Base-by-base conservation (phyloP, 768 basidiomycete species). In the Postia placenta region DNA sequence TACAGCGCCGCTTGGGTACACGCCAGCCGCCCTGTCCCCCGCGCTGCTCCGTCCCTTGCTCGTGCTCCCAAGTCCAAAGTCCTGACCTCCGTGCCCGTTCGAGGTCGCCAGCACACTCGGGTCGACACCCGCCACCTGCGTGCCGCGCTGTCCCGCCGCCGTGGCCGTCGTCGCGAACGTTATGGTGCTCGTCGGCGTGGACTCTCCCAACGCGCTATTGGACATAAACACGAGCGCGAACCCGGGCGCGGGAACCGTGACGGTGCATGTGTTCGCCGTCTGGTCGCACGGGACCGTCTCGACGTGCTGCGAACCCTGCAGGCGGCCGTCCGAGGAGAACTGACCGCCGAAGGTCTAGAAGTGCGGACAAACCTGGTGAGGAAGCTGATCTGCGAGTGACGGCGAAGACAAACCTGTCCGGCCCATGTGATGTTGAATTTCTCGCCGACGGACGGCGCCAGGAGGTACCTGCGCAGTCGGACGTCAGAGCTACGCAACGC, bases 221-320 rank as follows among this genome's bases (percentile, higher is more conserved):
- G 68, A 74, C 37, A 92, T 68, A 72, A 87, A 90, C 50, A 92
- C 85, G 37, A 92, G 71, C 2, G 87, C 87, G 54, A 85, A 80
- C 26, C 79, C 79, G 0, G 90, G 88, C 1, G 87, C 84, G 33
- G 77, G 74, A 37, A 91, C 78, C 7, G 71, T 72, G 43, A 91
- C 69, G 24, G 63, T 54, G 64, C 88, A 91, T 0, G 69, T 68
- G 56, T 78, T 76, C 49, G 68, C 66, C 6, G 61, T 60, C 36
- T 69, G 65, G 42, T 69, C 63, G 55, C 74, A 76, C 0, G 55
- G 43, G 26, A 75, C 63, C 2, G 65, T 69, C 12, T 62, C 45
- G 4, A 72, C 69, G n/a, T 48, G 40, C 33, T 62, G 53, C 5
- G 56, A 51, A 42, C 70, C 70, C 36, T 63, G 57, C 19, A 73